Conservation (phyloP, 768 basidiomycete species). For the Neoboletus brunneissimus region DNA sequence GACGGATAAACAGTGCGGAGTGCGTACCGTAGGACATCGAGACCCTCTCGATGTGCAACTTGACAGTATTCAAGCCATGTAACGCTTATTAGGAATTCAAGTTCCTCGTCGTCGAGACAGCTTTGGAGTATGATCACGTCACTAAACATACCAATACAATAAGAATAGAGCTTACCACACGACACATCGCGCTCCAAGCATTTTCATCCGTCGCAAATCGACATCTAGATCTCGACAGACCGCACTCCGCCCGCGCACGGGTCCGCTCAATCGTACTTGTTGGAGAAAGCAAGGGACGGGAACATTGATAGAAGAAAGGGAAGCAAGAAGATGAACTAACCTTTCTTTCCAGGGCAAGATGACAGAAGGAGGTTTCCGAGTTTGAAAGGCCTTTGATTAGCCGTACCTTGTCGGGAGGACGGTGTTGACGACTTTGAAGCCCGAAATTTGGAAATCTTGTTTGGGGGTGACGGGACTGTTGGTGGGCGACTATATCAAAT, state of each 20-base stretch:
- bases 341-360: constrained; percentile 95
- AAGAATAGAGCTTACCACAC: constrained; percentile 55
- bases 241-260: constrained; percentile 72
- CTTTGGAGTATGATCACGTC: constrained; percentile 35
- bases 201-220: constrained; percentile 73
- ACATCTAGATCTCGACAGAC: constrained; percentile 80
- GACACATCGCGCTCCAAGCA: constrained; percentile 73
- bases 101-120: constrained; percentile 83
- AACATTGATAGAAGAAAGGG: not conserved
- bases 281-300: not conserved
- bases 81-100: constrained; percentile 73
- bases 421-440: constrained; percentile 3
- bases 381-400: constrained; percentile 23
- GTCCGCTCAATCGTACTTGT: constrained; percentile 68
- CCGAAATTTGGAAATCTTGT: constrained; percentile 14
- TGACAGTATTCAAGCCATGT: constrained; percentile 77
- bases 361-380: constrained; percentile 88
- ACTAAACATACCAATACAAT: not conserved
- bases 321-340: constrained; percentile 33
- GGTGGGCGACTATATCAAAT: constrained; percentile 18
- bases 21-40: constrained; percentile 76
- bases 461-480: constrained; percentile 16
- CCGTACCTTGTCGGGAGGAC: constrained; percentile 4
- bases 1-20: not conserved
- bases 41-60: constrained; percentile 56